Percentiles rank a stretch among this genome's conserved stretches.
phyloP scores from a whole-genome alignment of 192 early-diverging fungal species.

The Linnemannia elongata region DNA sequence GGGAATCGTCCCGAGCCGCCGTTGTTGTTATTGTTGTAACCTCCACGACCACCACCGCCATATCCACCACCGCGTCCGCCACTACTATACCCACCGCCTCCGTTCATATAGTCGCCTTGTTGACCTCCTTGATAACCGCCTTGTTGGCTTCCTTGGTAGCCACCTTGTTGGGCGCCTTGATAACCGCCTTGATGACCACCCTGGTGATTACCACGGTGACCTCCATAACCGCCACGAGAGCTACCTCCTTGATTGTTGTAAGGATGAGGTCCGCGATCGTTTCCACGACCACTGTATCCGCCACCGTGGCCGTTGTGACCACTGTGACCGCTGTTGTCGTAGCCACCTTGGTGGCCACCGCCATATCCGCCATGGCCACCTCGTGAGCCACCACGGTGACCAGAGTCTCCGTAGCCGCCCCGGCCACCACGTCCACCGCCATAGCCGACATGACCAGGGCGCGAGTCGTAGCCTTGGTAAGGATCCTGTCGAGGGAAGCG shows the following conservation, averaged over 20 bases:
- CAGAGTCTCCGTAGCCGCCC: conserved; percentile 38
- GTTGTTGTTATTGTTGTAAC: neutral
- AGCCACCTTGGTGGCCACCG: conserved; percentile 26
- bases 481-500: conserved; percentile 38
- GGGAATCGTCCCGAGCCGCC: conserved; percentile 6
- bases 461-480: conserved; percentile 50
- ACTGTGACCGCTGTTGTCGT: conserved; percentile 14
- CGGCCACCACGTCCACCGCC: conserved; percentile 44
- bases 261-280: conserved; percentile 7
- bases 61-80: conserved; percentile 44
- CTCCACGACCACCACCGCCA: conserved; percentile 14
- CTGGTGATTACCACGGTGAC: conserved; percentile 28
- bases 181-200: conserved; percentile 36
- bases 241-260: conserved; percentile 4
- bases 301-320: conserved; percentile 1
- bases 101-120: conserved; percentile 13
- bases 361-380: conserved; percentile 51
- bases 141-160: conserved; percentile 11
- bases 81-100: conserved; percentile 11
- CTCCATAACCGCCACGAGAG: conserved; percentile 12
- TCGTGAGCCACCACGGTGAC: conserved; percentile 33
- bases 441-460: conserved; percentile 46
- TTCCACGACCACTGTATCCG: conserved; percentile 27
- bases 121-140: conserved; percentile 14
- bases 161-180: conserved; percentile 1